Percentiles rank a stretch among this genome's conserved stretches.
These are phyloP conservation scores for Calocera viscosa DNA, from an alignment of 768 basidiomycete genomes.

Conservation along the genomic window DNA sequence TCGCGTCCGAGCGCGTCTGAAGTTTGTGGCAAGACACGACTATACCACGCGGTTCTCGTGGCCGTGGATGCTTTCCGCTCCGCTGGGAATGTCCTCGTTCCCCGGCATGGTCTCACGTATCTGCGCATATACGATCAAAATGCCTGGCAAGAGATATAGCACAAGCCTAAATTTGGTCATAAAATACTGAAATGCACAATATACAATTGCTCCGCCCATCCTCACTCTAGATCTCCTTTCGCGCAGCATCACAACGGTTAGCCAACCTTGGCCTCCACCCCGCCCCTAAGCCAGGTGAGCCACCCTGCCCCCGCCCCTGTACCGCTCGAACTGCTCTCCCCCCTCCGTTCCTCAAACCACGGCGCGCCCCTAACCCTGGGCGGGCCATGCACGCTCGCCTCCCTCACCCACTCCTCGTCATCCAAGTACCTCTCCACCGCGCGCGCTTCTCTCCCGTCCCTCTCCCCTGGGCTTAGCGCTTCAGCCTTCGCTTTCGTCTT, in stretches of 20 bases:
- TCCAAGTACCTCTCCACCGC: constrained; percentile 52
- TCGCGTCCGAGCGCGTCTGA: no score
- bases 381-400: constrained; percentile 28
- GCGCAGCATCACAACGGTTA: not conserved
- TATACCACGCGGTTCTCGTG: no score
- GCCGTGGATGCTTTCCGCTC: no score
- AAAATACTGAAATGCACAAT: no score
- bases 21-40: no score
- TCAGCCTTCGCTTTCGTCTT: constrained; percentile 22
- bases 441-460: constrained; percentile 30
- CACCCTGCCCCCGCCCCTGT: not conserved
- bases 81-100: no score
- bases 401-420: constrained; percentile 55
- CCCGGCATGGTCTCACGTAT: no score
- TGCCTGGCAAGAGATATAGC: no score
- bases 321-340: not conserved
- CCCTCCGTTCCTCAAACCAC: not conserved
- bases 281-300: not conserved
- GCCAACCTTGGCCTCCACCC: constrained; percentile 1
- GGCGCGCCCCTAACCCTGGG: constrained; percentile 13
- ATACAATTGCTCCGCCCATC: no score
- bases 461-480: constrained; percentile 20
- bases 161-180: no score
- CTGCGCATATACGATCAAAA: no score
- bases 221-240: not conserved